Evolutionary conservation across 306 rosid genomes (phyloP).

Genomic region (Fragaria iinumae): DNA sequence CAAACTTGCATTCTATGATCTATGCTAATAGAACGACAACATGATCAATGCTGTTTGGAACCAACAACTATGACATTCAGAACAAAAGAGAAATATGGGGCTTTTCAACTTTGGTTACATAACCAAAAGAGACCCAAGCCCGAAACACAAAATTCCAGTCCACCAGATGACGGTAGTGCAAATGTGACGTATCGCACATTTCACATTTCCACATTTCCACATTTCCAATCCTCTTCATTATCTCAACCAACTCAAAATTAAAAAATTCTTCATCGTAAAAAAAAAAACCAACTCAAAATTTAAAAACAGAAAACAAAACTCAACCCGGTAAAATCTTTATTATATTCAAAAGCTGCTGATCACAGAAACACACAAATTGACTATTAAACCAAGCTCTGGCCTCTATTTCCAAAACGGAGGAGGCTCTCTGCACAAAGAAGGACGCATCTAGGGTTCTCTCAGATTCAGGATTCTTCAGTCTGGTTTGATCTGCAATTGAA

Average conservation of each 20-base stretch:
- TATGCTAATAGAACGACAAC: no score
- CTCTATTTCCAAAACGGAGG: neutral
- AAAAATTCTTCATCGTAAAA: neutral
- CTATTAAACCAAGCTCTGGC: neutral
- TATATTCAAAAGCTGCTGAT: neutral
- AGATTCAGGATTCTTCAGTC: neutral
- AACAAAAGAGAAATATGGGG: neutral
- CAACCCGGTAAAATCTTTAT: neutral
- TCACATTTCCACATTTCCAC: conserved; percentile 1
- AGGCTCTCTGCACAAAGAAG: neutral
- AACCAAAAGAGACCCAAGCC: neutral
- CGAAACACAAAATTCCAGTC: neutral
- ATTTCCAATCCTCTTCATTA: neutral
- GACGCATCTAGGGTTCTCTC: neutral
- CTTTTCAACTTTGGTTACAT: neutral
- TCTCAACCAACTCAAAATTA: neutral
- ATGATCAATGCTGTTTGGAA: no score
- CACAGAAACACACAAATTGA: neutral
- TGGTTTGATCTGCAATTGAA: neutral
- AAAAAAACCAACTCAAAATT: neutral
- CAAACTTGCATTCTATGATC: no score
- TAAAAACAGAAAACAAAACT: neutral
- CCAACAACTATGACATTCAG: no score
- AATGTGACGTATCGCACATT: neutral
- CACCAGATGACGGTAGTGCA: neutral